Percentiles rank a stretch among this genome's conserved stretches.
phyloP scores from a whole-genome alignment of 352 stramenopile genomes.

The Pythium vanterpoolii region DNA sequence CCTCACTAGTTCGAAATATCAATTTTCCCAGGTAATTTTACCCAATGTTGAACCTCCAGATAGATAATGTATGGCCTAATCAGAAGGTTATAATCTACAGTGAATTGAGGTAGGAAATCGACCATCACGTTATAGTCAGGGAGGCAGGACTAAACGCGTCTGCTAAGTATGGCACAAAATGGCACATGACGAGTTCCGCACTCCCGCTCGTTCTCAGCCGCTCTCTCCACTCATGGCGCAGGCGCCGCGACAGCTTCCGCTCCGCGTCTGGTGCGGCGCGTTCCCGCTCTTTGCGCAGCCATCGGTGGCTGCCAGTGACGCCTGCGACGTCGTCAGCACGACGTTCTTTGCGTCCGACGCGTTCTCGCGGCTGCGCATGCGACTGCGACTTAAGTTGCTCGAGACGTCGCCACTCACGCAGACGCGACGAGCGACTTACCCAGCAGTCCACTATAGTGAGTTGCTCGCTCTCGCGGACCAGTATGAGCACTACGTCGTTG shows the following conservation, averaged over 20 bases:
- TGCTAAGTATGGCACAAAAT: not conserved
- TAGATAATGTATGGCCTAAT: too few species aligned
- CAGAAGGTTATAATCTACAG: too few species aligned
- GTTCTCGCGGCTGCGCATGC: constrained; percentile 19
- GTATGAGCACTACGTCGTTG: constrained; percentile 41
- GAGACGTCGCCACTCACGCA: constrained; percentile 39
- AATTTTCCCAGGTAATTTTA: too few species aligned
- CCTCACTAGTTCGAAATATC: too few species aligned
- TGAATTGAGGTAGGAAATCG: too few species aligned
- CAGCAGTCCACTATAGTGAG: constrained; percentile 20
- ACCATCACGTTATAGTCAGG: not conserved
- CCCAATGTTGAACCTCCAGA: too few species aligned
- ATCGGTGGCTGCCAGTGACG: constrained; percentile 18
- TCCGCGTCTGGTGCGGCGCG: constrained; percentile 42
- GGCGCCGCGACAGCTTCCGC: constrained; percentile 1
- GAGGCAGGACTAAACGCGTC: not conserved
- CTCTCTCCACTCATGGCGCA: not conserved
- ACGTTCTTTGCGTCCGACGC: constrained; percentile 20
- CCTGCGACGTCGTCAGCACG: constrained; percentile 18
- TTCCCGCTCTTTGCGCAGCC: constrained; percentile 42
- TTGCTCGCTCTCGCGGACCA: constrained; percentile 34
- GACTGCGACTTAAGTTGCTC: constrained; percentile 38
- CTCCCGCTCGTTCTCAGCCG: not conserved
- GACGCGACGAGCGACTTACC: not conserved
- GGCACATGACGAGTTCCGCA: not conserved